A percentile compares a stretch with the other conserved stretches of the same genome.
phyloP scores from a whole-genome alignment of 441 rosid genomes.

The Biscutella laevigata region DNA sequence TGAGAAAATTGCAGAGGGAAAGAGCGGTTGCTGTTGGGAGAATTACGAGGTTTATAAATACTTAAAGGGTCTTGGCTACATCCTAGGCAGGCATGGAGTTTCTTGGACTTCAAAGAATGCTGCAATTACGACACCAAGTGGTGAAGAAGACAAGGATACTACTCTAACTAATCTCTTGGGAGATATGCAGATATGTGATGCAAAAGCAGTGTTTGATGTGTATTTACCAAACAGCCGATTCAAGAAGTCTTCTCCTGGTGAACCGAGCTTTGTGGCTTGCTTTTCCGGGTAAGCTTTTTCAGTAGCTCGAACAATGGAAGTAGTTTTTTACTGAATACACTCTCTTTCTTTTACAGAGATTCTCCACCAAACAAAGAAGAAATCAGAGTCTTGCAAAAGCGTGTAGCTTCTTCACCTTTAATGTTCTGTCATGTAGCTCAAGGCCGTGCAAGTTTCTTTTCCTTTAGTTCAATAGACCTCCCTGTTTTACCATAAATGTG shows the following conservation, averaged over 20 bases:
- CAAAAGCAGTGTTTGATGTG: conserved; percentile 41
- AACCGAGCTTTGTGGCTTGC: conserved; percentile 46
- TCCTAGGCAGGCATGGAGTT: conserved; percentile 46
- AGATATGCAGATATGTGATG: conserved; percentile 33
- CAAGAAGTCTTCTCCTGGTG: conserved; percentile 65
- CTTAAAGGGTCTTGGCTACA: conserved; percentile 59
- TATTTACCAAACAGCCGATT: conserved; percentile 63
- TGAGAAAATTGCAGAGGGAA: conserved; percentile 30
- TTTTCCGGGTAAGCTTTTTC: conserved; percentile 35
- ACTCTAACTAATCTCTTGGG: conserved; percentile 26
- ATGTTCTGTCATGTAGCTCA: conserved; percentile 48
- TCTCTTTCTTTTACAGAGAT: conserved; percentile 29
- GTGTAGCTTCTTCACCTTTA: conserved; percentile 28
- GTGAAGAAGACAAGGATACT: background rate
- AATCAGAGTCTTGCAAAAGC: conserved; percentile 38
- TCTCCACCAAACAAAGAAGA: conserved; percentile 40
- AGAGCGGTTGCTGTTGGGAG: conserved; percentile 44
- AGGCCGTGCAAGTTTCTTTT: conserved; percentile 55
- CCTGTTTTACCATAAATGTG: conserved; percentile 39
- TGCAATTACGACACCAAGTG: background rate
- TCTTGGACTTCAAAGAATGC: conserved; percentile 46
- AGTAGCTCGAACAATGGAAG: background rate
- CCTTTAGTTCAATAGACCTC: conserved; percentile 37
- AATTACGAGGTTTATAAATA: conserved; percentile 47
- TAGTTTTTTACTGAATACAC: conserved; percentile 1